Percentiles rank a stretch among this genome's conserved stretches.
phyloP scores from a whole-genome alignment of 805 yeast species.

The Ogataea polymorpha region DNA sequence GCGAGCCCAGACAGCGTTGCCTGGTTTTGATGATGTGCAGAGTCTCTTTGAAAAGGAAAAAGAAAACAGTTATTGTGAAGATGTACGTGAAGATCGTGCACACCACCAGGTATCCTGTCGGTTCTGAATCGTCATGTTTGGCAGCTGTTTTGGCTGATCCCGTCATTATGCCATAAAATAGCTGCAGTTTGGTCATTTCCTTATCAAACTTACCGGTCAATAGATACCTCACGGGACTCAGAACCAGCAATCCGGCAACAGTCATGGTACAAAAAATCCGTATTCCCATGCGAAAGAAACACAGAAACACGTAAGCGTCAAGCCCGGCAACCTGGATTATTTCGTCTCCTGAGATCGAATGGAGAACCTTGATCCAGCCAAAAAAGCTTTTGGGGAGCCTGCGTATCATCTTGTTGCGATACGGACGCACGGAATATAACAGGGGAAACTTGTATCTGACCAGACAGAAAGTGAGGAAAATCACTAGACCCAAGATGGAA shows the following conservation, averaged over 20 bases:
- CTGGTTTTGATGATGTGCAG: constrained; percentile 47
- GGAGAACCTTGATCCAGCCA: constrained; percentile 52
- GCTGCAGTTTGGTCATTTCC: constrained; percentile 17
- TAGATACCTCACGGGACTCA: constrained; percentile 52
- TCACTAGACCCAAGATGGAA: constrained; percentile 41
- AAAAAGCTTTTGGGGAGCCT: constrained; percentile 46
- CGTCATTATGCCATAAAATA: constrained; percentile 7
- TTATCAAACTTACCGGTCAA: constrained; percentile 47
- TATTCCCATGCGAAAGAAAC: constrained; percentile 58
- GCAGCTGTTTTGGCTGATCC: constrained; percentile 9
- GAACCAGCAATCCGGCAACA: constrained; percentile 43
- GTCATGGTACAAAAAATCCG: constrained; percentile 42
- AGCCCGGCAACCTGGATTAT: constrained; percentile 55
- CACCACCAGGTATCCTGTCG: constrained; percentile 42
- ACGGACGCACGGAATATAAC: constrained; percentile 53
- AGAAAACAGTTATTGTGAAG: constrained; percentile 47
- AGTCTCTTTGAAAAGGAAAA: constrained; percentile 45
- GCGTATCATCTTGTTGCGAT: constrained; percentile 42
- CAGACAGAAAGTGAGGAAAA: constrained; percentile 48
- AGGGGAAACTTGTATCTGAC: constrained; percentile 54
- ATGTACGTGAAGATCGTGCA: constrained; percentile 55
- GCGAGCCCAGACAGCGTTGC: constrained; percentile 57
- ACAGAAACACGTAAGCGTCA: constrained; percentile 55
- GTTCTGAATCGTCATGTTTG: constrained; percentile 27
- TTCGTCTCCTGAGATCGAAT: constrained; percentile 46